A percentile compares a stretch with the other conserved stretches of the same genome.
These are phyloP conservation scores for Grosmannia penicillata DNA, from an alignment of 2,329 filamentous ascomycete species.

Conservation along the genomic window DNA sequence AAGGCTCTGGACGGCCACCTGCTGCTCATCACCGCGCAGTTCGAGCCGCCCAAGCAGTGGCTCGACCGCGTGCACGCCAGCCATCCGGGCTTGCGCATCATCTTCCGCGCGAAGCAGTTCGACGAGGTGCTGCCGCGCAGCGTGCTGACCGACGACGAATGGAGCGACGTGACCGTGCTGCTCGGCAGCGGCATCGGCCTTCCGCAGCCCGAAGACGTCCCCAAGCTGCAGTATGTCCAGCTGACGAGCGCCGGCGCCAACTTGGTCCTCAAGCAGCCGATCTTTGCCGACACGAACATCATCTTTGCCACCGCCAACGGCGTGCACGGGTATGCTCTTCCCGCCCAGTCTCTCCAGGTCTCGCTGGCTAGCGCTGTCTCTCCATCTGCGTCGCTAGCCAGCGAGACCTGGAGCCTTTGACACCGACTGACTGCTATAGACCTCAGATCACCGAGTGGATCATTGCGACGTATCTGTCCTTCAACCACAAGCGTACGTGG, in stretches of 20 bases:
- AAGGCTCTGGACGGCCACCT: slow-evolving; percentile 30
- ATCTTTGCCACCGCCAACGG: slow-evolving; percentile 40
- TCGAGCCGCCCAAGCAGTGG: slow-evolving; percentile 17
- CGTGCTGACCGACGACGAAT: slow-evolving; percentile 18
- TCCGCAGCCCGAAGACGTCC: slow-evolving; percentile 21
- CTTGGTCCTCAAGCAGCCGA: slow-evolving; percentile 26
- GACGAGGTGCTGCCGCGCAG: slow-evolving; percentile 13
- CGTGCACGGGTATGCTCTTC: slow-evolving; percentile 41
- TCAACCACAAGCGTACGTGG: slow-evolving; percentile 31
- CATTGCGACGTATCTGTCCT: slow-evolving; percentile 33
- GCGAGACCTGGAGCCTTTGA: background rate
- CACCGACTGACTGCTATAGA: slow-evolving; percentile 15
- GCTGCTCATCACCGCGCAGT: slow-evolving; percentile 25
- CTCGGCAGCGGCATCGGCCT: slow-evolving; percentile 21
- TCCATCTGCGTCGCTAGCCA: no score
- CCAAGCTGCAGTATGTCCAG: slow-evolving; percentile 36
- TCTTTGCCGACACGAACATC: slow-evolving; percentile 35
- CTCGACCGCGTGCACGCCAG: slow-evolving; percentile 20
- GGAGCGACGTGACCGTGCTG: slow-evolving; percentile 31
- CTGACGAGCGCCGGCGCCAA: slow-evolving; percentile 40
- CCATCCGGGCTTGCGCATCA: slow-evolving; percentile 30
- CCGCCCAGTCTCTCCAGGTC: background rate
- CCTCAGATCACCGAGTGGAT: slow-evolving; percentile 45
- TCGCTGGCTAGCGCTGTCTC: no score
- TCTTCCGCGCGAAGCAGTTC: slow-evolving; percentile 16